Conservation (phyloP, 345 rosid species). For the Pistacia integerrima region DNA sequence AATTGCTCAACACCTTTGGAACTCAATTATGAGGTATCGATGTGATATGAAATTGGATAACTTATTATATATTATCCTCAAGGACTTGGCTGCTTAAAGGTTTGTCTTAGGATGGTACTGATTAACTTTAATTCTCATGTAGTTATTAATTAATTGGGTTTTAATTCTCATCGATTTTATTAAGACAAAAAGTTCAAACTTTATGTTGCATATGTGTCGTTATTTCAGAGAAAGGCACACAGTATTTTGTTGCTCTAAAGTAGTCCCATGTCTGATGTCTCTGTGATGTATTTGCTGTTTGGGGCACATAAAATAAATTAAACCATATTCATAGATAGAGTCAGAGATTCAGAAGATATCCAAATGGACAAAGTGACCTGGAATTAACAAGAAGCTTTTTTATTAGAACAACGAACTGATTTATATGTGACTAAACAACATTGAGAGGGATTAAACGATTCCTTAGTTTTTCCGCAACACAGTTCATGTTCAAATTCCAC, state of each 20-base stretch:
- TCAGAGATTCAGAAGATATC: no score
- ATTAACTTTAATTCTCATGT: background rate
- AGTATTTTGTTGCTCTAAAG: background rate
- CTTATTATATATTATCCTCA: conserved; percentile 2
- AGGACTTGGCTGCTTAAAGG: background rate
- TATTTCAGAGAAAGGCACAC: background rate
- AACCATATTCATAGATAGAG: background rate
- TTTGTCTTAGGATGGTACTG: background rate
- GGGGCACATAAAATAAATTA: background rate
- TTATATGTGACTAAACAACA: conserved; percentile 3
- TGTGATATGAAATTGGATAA: background rate
- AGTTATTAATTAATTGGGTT: background rate
- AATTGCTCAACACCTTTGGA: background rate
- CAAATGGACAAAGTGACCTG: background rate
- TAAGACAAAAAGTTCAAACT: background rate
- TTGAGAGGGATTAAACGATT: background rate
- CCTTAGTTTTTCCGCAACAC: background rate
- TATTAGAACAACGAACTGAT: conserved; percentile 1
- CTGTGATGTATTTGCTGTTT: background rate
- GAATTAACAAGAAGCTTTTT: conserved; percentile 1
- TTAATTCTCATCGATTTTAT: background rate
- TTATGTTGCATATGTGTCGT: no score
- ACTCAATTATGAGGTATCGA: background rate
- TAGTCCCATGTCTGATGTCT: background rate
- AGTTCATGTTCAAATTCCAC: conserved; percentile 5